Evolutionary conservation across 305 asterid genomes (phyloP).

Genomic region (Fraxinus latifolia): DNA sequence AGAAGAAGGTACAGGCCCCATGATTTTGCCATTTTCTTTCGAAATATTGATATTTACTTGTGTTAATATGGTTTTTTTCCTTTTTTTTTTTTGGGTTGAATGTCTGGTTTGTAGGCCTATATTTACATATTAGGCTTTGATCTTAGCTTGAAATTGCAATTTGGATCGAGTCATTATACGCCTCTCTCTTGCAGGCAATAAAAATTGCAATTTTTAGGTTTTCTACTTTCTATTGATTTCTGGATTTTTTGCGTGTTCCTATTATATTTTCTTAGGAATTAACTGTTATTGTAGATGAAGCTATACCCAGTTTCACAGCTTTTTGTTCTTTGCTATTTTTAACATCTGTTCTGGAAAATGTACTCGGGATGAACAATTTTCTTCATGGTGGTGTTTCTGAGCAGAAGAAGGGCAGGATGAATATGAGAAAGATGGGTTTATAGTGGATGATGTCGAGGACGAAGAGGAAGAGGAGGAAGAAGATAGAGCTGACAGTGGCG

Average conservation of each 20-base stretch:
- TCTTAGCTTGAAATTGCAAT: neutral
- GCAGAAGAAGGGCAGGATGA: slow-evolving; percentile 90
- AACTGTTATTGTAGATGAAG: neutral
- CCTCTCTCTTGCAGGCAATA: neutral
- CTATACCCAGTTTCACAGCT: neutral
- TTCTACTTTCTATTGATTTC: neutral
- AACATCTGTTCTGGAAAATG: neutral
- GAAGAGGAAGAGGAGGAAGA: slow-evolving; percentile 80
- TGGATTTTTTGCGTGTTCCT: neutral
- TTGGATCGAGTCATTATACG: neutral
- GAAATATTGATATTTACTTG: neutral
- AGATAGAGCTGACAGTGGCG: slow-evolving; percentile 66
- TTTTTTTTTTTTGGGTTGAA: neutral
- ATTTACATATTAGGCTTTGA: neutral
- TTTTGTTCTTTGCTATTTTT: neutral
- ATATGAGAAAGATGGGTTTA: slow-evolving; percentile 90
- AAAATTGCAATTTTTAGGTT: neutral
- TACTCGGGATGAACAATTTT: neutral
- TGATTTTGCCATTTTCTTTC: neutral
- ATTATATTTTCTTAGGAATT: neutral
- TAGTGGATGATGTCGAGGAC: slow-evolving; percentile 81
- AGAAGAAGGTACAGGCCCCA: slow-evolving; percentile 61
- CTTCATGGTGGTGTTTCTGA: slow-evolving; percentile 16
- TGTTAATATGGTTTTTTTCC: neutral
- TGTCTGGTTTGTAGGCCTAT: neutral